Evolutionary conservation across 2,329 filamentous ascomycete genomes (phyloP), one percentile per base, ranked within the genome.

Genomic region (Cladosporium sp.): DNA sequence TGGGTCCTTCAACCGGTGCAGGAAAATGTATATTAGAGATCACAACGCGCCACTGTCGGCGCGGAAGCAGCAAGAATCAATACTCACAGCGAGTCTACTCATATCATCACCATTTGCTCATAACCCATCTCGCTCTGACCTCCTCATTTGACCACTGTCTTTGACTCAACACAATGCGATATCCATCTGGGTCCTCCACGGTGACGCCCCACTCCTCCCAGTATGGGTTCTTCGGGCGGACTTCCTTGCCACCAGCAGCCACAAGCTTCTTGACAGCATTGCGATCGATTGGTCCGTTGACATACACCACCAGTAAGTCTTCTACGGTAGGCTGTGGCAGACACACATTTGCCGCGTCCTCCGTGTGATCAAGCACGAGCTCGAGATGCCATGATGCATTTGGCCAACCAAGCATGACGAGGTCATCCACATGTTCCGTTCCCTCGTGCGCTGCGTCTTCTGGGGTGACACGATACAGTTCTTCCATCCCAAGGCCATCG

Each of bases 171-270:
- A 59, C 57, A 44, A 59, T 18, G 8, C 57, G 57, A 30, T 59
- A 59, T 1, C 57, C 57, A 30, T 59, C 57, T 15, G 57, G 36
- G 32, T 59, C 57, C 41, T 59, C 57, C 36, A 59, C 57, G n/a
- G 57, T 59, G 36, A 59, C 57, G 28, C 57, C 57, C 57, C 57
- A 59, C 15, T 47, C 21, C 10, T 59, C 57, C 57, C 57, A 59
- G 34, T 59, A 59, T n/a, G 38, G 57, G 28, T 59, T 59, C 38
- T 30, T 59, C 4, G 57, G 24, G 7, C 8, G 14, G 24, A 59
- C 57, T 24, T 47, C 26, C 36, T 59, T 59, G 11, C 57, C 57
- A n/a, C 57, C 57, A 21, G 38, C 36, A 12, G n/a, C 15, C 57
- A 44, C 38, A 15, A 59, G 57, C 10, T 38, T 41, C 7, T 41